Base-by-base conservation (phyloP, 2,329 filamentous ascomycete genomes). In the Lachnellula subtilissima region DNA sequence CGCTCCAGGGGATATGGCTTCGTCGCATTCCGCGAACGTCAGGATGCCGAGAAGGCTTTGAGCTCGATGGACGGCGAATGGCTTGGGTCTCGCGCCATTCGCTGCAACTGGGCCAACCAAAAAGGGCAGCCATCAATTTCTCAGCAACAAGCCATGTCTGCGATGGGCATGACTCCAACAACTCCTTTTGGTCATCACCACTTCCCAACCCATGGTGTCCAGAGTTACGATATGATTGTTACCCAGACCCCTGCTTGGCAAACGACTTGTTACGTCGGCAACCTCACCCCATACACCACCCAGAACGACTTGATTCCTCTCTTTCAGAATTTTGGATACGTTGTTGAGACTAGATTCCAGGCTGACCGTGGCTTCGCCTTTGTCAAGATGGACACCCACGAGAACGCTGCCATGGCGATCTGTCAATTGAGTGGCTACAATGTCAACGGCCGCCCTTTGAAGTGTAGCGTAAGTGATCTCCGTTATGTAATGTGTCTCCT, bases 51-150 rank as follows among this genome's bases (percentile, higher is more conserved):
- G 73, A 96, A 97, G 76, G 93, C 94, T 1, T 75, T 99, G 69
- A 96, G 88, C 76, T 91, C 91, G 61, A 99, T 99, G 94, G 94
- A 99, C 69, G 94, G 94, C 61, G 94, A 99, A 77, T 99, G 94
- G 94, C 86, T 99, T 51, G 94, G 94, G 53, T 97, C 94, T 67
- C 89, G 94, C 63, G 94, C 94, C 42, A 99, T 99, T 70, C 92
- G 94, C 66, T 97, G 93, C 83, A 99, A 99, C 80, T 99, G 94
- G 94, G 94, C 94, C 59, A 99, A 99, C 78, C 94, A 99, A 72
- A 99, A 99, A 80, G 94, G 94, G n/a, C 94, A 99, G 71, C 94
- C 94, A 55, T 97, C 94, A 2, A 97, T 97, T 73, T 91, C 92
- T 49, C 93, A 99, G 76, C 94, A 97, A 76, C 91, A 96, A 74